A percentile compares a stretch with the other conserved stretches of the same genome.
These are phyloP conservation scores for Aspergillus sp. DNA, from an alignment of 2,329 filamentous ascomycete genomes.

Conservation along the genomic window DNA sequence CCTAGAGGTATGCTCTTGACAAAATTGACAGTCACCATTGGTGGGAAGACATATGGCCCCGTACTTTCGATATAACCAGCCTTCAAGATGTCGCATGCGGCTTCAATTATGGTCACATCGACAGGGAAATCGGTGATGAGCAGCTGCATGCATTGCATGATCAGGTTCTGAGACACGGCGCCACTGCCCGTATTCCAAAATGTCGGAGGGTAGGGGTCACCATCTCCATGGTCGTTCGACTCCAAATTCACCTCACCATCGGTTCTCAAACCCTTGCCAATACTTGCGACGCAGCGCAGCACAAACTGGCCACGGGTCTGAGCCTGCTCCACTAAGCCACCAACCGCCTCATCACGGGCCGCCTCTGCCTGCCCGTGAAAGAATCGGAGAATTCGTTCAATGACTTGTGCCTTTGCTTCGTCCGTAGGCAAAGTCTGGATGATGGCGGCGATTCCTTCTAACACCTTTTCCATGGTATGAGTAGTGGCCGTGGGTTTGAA, in stretches of 20 bases:
- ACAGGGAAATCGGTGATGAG: slow-evolving; percentile 43
- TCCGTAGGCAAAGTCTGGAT: slow-evolving; percentile 44
- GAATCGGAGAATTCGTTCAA: slow-evolving; percentile 41
- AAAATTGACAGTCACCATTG: slow-evolving; percentile 43
- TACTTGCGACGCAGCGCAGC: slow-evolving; percentile 44
- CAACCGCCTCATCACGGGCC: slow-evolving; percentile 34
- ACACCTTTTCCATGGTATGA: slow-evolving; percentile 44
- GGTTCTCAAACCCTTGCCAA: slow-evolving; percentile 42
- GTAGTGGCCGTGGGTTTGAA: slow-evolving; percentile 38
- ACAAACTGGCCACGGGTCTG: slow-evolving; percentile 37
- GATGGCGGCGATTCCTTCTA: slow-evolving; percentile 48
- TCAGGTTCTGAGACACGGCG: slow-evolving; percentile 33
- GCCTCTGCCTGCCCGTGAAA: slow-evolving; percentile 39
- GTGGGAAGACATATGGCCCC: slow-evolving; percentile 47
- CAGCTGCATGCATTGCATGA: slow-evolving; percentile 44
- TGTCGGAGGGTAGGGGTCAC: slow-evolving; percentile 32
- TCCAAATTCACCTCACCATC: slow-evolving; percentile 41
- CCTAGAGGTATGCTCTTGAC: slow-evolving; percentile 43
- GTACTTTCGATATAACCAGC: slow-evolving; percentile 49
- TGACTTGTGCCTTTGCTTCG: slow-evolving; percentile 40
- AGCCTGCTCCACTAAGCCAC: slow-evolving; percentile 37
- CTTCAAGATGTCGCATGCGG: slow-evolving; percentile 48
- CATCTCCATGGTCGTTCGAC: slow-evolving; percentile 27
- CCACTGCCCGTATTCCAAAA: slow-evolving; percentile 43
- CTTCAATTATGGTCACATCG: slow-evolving; percentile 47